These are phyloP conservation scores for Diddensiella santjacobensis DNA, from an alignment of 805 yeast species.

Conservation along the genomic window DNA sequence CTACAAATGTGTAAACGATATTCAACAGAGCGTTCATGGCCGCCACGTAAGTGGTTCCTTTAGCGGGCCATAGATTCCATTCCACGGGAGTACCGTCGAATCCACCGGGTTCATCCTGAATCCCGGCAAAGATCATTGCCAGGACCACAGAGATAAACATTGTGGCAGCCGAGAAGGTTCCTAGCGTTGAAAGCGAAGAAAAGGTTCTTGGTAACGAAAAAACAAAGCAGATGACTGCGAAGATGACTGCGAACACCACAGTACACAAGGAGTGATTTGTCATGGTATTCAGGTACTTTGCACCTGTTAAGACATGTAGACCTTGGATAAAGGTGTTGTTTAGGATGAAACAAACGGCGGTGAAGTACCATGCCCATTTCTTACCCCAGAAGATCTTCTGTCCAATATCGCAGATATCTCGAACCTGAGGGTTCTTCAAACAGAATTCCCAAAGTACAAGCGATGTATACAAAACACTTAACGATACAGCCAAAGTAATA, in stretches of 20 bases:
- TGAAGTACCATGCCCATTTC: constrained; percentile 52
- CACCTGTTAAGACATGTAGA: constrained; percentile 57
- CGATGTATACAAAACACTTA: constrained; percentile 53
- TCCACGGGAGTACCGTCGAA: constrained; percentile 40
- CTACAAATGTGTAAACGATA: constrained; percentile 60
- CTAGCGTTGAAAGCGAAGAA: constrained; percentile 48
- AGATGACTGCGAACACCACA: constrained; percentile 48
- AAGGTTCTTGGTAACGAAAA: constrained; percentile 57
- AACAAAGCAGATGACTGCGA: constrained; percentile 47
- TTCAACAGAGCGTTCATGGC: constrained; percentile 56
- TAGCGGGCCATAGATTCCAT: constrained; percentile 47
- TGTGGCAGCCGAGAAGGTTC: constrained; percentile 51
- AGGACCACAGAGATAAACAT: constrained; percentile 55
- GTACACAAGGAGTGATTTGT: constrained; percentile 49
- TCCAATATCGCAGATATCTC: constrained; percentile 57
- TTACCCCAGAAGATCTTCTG: constrained; percentile 51
- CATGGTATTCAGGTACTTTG: constrained; percentile 55
- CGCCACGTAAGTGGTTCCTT: constrained; percentile 50
- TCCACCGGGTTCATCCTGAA: constrained; percentile 47
- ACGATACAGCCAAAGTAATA: constrained; percentile 48
- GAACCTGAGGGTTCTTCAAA: constrained; percentile 48
- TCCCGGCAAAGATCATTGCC: constrained; percentile 51
- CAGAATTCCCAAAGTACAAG: constrained; percentile 53
- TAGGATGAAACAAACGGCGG: constrained; percentile 50
- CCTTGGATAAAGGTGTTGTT: constrained; percentile 58